Percentiles rank a stretch among this genome's conserved stretches.
Evolutionary conservation across 768 basidiomycete species (phyloP).

Genomic region (Tricholoma sp.): DNA sequence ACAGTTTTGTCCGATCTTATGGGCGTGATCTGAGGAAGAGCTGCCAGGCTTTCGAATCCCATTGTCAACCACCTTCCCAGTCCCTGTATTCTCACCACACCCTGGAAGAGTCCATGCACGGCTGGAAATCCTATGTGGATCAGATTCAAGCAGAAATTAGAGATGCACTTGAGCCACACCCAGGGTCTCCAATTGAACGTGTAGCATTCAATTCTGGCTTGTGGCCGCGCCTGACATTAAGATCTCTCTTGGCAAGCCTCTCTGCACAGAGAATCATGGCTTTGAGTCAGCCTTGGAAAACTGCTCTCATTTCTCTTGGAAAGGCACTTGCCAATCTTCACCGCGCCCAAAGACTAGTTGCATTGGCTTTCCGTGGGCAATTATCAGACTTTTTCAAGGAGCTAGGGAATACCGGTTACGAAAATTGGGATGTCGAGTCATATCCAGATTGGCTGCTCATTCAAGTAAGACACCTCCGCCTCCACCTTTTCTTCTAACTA

Average conservation of each 20-base stretch:
- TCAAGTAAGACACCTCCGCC: slow-evolving; percentile 24
- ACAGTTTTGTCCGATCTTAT: too few species aligned
- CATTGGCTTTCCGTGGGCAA: slow-evolving; percentile 14
- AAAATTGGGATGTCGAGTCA: slow-evolving; percentile 4
- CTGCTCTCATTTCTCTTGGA: slow-evolving; percentile 15
- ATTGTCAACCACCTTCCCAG: too few species aligned
- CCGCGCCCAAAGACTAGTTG: slow-evolving; percentile 31
- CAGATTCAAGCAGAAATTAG: too few species aligned
- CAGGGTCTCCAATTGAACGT: too few species aligned
- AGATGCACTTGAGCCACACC: too few species aligned
- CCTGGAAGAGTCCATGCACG: too few species aligned
- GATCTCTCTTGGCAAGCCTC: slow-evolving; percentile 17
- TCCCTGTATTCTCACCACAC: too few species aligned
- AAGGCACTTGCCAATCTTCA: slow-evolving; percentile 17
- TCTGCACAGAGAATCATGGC: slow-evolving; percentile 21
- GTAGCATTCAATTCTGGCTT: too few species aligned
- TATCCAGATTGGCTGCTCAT: slow-evolving; percentile 41
- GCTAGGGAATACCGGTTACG: slow-evolving; percentile 12
- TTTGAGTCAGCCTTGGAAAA: slow-evolving; percentile 24
- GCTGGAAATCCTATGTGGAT: too few species aligned
- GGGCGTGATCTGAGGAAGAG: too few species aligned
- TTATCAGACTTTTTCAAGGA: slow-evolving; percentile 28
- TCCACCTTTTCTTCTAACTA: not conserved
- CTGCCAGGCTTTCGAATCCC: too few species aligned
- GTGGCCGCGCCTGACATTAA: too few species aligned